Percentiles rank a stretch among this genome's conserved stretches.
Evolutionary conservation across 2,329 filamentous ascomycete genomes (phyloP).

Genomic region (Pseudocercospora macadamiae): DNA sequence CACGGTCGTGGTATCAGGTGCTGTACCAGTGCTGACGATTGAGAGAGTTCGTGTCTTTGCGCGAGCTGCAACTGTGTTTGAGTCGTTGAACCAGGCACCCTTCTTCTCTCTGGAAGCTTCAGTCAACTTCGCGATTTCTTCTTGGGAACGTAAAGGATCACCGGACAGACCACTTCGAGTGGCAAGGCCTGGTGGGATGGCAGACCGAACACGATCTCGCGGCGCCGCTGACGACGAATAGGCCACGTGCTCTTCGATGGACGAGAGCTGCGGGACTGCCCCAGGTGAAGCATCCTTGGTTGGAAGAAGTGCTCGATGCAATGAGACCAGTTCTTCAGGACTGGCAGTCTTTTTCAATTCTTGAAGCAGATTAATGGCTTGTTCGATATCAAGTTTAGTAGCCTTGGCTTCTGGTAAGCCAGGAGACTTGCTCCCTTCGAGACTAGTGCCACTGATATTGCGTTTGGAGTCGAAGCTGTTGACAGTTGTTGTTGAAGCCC

Average conservation of each 20-base stretch:
- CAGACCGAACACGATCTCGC: conserved; percentile 36
- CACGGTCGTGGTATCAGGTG: conserved; percentile 39
- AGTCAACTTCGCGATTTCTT: conserved; percentile 9
- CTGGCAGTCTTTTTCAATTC: conserved; percentile 53
- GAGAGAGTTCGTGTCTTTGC: conserved; percentile 6
- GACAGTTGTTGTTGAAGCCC: conserved; percentile 16
- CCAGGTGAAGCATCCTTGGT: conserved; percentile 32
- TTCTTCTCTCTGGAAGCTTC: conserved; percentile 15
- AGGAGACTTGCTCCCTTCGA: conserved; percentile 10
- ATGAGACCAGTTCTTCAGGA: conserved; percentile 51
- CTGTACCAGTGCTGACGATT: conserved; percentile 41
- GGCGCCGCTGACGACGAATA: conserved; percentile 16
- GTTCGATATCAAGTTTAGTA: conserved; percentile 46
- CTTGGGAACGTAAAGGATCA: conserved; percentile 24
- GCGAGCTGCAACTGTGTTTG: background rate
- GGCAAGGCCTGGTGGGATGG: conserved; percentile 44
- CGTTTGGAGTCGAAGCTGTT: conserved; percentile 19
- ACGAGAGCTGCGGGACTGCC: conserved; percentile 21
- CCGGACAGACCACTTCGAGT: conserved; percentile 27
- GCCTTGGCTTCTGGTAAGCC: conserved; percentile 23
- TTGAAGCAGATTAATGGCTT: conserved; percentile 50
- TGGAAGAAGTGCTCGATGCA: conserved; percentile 42
- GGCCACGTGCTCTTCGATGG: conserved; percentile 24
- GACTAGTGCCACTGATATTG: conserved; percentile 1
- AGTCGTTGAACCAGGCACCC: conserved; percentile 21